A percentile compares a stretch with the other conserved stretches of the same genome.
These are phyloP conservation scores for Umbilicaria muhlenbergii DNA, from an alignment of 495 filamentous ascomycete species.

Conservation along the genomic window DNA sequence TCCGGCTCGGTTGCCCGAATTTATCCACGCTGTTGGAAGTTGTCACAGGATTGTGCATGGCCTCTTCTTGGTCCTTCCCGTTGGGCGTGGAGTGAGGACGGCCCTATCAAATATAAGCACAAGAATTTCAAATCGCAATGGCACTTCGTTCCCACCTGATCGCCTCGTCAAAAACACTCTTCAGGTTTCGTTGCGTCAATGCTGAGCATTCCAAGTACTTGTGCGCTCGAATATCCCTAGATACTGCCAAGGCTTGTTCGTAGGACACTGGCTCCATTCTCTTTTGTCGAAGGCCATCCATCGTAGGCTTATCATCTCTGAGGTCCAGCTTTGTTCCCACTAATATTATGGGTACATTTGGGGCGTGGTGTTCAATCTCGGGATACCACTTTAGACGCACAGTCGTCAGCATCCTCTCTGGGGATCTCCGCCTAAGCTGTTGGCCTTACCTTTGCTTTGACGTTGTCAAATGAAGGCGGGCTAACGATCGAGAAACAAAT, in stretches of 20 bases:
- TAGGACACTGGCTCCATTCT: conserved; percentile 87
- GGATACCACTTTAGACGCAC: conserved; percentile 63
- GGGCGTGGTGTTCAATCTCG: conserved; percentile 93
- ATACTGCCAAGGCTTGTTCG: conserved; percentile 67
- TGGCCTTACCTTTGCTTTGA: conserved; percentile 70
- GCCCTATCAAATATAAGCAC: conserved; percentile 35
- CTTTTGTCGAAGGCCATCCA: conserved; percentile 61
- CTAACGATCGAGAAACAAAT: conserved; percentile 98
- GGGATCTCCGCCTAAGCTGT: neutral
- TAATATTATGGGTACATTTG: conserved; percentile 87
- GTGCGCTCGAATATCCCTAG: conserved; percentile 81
- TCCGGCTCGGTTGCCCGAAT: too few relatives aligned
- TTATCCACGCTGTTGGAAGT: too few relatives aligned
- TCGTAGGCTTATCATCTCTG: conserved; percentile 72
- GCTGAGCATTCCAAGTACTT: conserved; percentile 99
- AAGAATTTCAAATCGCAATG: neutral
- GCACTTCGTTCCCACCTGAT: conserved; percentile 50
- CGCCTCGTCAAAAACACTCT: conserved; percentile 95
- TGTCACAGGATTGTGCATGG: too few relatives aligned
- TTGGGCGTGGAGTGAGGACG: conserved; percentile 62
- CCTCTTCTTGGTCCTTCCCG: conserved; percentile 35
- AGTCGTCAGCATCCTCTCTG: too few relatives aligned
- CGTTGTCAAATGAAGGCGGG: conserved; percentile 95
- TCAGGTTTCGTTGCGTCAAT: conserved; percentile 84
- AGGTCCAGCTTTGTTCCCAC: conserved; percentile 96